Evolutionary conservation across 176 grass and related monocot genomes (phyloP).

Genomic region (Coix lacrymajobi): DNA sequence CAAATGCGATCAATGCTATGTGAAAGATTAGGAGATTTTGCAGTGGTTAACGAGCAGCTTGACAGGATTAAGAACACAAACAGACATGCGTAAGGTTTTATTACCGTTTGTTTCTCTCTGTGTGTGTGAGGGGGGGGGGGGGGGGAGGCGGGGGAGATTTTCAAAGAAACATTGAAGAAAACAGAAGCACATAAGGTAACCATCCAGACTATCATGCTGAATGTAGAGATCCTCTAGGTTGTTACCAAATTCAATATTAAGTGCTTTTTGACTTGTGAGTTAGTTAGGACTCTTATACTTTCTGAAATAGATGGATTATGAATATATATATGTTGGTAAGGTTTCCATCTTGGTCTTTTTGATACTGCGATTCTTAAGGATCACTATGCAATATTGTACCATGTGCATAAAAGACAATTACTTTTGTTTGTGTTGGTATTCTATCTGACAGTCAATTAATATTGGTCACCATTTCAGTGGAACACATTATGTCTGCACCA

Average conservation of each 20-base stretch:
- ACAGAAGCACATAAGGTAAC: neutral
- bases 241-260: neutral
- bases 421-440: neutral
- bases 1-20: neutral
- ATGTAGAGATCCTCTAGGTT: neutral
- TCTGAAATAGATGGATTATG: neutral
- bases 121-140: too few relatives aligned
- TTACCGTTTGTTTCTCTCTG: too few relatives aligned
- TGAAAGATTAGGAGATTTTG: neutral
- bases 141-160: neutral
- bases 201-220: neutral
- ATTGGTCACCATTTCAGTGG: neutral
- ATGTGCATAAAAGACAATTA: neutral
- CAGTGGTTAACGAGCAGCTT: neutral
- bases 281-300: neutral
- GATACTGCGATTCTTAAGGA: neutral
- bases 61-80: neutral
- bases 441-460: neutral
- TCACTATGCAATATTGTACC: neutral
- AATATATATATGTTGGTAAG: neutral
- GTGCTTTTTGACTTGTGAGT: neutral
- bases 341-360: neutral
- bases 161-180: neutral
- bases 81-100: neutral
- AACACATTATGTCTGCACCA: neutral